These are phyloP conservation scores for Paramyrothecium sp. DNA, from an alignment of 2,329 filamentous ascomycete genomes.

Conservation along the genomic window DNA sequence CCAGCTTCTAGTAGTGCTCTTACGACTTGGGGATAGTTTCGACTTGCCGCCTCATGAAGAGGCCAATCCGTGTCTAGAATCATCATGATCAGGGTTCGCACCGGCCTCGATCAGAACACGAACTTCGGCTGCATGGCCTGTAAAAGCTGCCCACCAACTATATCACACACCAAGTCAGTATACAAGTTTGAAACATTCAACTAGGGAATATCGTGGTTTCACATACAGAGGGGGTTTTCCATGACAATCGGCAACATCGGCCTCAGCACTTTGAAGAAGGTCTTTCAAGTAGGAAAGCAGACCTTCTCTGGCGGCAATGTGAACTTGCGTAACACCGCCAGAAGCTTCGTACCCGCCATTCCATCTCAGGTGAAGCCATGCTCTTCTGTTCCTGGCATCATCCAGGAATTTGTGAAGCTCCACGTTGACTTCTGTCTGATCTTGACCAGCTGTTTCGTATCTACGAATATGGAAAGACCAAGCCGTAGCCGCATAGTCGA, in stretches of 20 bases:
- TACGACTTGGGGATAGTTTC: conserved; percentile 25
- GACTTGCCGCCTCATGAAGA: conserved; percentile 30
- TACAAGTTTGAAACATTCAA: neutral
- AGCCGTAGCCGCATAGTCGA: conserved; percentile 24
- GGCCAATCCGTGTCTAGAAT: conserved; percentile 24
- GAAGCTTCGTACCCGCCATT: neutral
- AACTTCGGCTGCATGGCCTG: conserved; percentile 13
- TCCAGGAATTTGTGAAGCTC: neutral
- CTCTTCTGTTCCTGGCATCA: neutral
- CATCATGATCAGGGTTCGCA: conserved; percentile 21
- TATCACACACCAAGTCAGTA: neutral
- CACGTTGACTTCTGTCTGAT: neutral
- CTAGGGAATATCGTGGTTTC: neutral
- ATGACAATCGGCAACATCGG: neutral
- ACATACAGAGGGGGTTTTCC: neutral
- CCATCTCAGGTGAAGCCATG: neutral
- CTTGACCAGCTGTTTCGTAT: conserved; percentile 9
- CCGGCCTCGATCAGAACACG: conserved; percentile 12
- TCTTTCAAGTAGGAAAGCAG: neutral
- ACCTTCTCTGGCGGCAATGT: neutral
- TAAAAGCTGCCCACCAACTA: conserved; percentile 8
- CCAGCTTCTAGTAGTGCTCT: conserved; percentile 30
- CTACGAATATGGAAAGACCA: conserved; percentile 24
- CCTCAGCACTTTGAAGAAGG: neutral
- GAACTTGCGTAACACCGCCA: neutral